Evolutionary conservation across 192 early-diverging fungal genomes (phyloP), one percentile per base, ranked within the genome.

Genomic region (Jimgerdemannia flammicorona): DNA sequence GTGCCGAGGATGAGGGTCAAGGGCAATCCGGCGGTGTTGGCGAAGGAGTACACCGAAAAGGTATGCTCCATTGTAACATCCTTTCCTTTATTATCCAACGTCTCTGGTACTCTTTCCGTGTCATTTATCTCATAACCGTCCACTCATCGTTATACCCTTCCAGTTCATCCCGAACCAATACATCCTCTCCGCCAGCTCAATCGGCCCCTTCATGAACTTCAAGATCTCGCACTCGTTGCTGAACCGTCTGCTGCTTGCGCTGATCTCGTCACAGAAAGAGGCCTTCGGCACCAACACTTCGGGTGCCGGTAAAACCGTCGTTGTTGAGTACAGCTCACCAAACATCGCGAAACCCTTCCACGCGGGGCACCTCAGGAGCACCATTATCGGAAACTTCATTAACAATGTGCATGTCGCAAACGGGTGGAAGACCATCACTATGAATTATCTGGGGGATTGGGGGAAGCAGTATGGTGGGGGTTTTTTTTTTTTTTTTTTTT

Each of bases 371-470:
- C 86, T 99, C 87, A 92, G 98, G 67, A 93, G 92, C 72, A 99
- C 97, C 39, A 99, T 99, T 74, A 98, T 99, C 75, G 98, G 98
- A 79, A 91, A 93, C 80, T 96, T 97, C 82, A 87, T 99, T 72
- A 85, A 84, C 77, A 93, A 96, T 69, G 87, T 93, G 20, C 87
- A 95, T 80, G 81, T 90, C 67, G 94, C 93, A 44, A 91, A 94
- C 73, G 98, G 97, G 9, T 96, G 92, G 86, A 91, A 95, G n/a
- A 91, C 91, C n/a, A 85, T 96, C 67, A 85, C 90, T 59, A 94
- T 98, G 87, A 99, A 99, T 88, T 97, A 99, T 83, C 85, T 99
- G 43, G 98, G 98, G 72, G 97, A 99, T 82, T 99, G 98, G 98
- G 98, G 98, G 73, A 99, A 97, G 84, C 97, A 99, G 86, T 99